Base-by-base conservation (phyloP, 2,329 filamentous ascomycete genomes). In the Penicillium fuscoglaucum region DNA sequence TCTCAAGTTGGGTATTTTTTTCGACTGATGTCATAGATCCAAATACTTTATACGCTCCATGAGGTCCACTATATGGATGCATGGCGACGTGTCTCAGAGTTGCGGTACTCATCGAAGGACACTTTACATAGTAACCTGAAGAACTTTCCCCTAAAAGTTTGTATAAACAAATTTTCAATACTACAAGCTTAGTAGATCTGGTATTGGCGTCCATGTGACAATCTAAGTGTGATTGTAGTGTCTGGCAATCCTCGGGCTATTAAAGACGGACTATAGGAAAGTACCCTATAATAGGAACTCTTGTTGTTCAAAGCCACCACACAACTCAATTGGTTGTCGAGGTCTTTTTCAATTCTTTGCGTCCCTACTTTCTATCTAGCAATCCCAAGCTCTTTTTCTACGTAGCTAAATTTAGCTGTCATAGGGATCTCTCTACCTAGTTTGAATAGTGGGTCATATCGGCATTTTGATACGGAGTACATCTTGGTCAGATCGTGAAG, bases 401-500 rank as follows among this genome's bases (percentile, higher is more conserved):
- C 5, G 26, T 13, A 7, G 1, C 5, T 29, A 7, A n/a, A 29
- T 45, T 29, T 28, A 44, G 24, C 1, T 7, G 6, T 29, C 17
- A 6, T 21, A 17, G 45, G 21, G 24, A 17, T 47, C 12, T 31
- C 15, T n/a, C 7, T 24, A 15, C 17, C 29, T 21, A 33, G 13
- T 10, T 47, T 37, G 12, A 24, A 48, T 48, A 35, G 46, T 48
- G 31, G 46, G 6, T 37, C 45, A 17, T 17, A 1, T 35, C 19
- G 31, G 31, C 6, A 35, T 33, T 24, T 35, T n/a, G 46, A 35
- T n/a, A 33, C 5, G 31, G 31, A 33, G 31, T 33, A 6, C 5
- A 48, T 35, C 46, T 35, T 37, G 46, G 8, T 48, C 45, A 24
- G 29, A 47, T 47, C 45, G 45, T 47, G 45, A 47, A 47, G 45